Percentiles rank a stretch among this genome's conserved stretches.
Conservation (phyloP, 2,329 filamentous ascomycete genomes). For the Trematosphaeria pertusa region DNA sequence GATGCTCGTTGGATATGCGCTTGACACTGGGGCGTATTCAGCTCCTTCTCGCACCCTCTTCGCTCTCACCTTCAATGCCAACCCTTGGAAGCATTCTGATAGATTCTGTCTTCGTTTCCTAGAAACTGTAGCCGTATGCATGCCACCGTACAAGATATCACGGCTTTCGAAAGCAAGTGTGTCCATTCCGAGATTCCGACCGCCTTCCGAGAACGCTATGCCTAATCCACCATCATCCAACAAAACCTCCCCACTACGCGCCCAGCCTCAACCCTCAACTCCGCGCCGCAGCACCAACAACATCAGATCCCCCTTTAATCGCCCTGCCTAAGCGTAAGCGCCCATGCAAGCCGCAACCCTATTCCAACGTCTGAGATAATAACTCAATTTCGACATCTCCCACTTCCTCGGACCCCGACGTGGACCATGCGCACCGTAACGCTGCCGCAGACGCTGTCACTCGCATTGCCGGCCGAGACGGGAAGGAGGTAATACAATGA, state of each 20-base stretch:
- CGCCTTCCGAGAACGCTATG: not conserved
- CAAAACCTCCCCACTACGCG: conserved; percentile 3
- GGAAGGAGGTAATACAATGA: not conserved
- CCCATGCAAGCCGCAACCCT: conserved; percentile 33
- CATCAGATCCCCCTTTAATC: not conserved
- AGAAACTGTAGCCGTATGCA: too few species aligned
- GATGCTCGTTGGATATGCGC: too few species aligned
- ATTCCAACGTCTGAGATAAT: conserved; percentile 18
- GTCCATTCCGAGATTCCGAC: not conserved
- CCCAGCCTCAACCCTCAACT: not conserved
- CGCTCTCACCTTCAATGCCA: too few species aligned
- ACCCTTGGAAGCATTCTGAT: too few species aligned
- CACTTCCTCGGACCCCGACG: not conserved
- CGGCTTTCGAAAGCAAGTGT: too few species aligned
- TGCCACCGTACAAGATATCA: too few species aligned
- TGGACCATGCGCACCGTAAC: not conserved
- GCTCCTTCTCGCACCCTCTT: too few species aligned
- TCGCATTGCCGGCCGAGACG: not conserved
- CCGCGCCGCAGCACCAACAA: not conserved
- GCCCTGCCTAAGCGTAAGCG: conserved; percentile 17
- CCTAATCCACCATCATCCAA: not conserved
- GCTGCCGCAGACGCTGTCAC: conserved; percentile 5
- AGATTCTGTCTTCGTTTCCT: too few species aligned
- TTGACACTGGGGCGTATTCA: too few species aligned
- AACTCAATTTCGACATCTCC: conserved; percentile 1